These are phyloP conservation scores for Coniferiporia sulphurascens DNA, from an alignment of 1,284 basidiomycete genomes.

Conservation along the genomic window DNA sequence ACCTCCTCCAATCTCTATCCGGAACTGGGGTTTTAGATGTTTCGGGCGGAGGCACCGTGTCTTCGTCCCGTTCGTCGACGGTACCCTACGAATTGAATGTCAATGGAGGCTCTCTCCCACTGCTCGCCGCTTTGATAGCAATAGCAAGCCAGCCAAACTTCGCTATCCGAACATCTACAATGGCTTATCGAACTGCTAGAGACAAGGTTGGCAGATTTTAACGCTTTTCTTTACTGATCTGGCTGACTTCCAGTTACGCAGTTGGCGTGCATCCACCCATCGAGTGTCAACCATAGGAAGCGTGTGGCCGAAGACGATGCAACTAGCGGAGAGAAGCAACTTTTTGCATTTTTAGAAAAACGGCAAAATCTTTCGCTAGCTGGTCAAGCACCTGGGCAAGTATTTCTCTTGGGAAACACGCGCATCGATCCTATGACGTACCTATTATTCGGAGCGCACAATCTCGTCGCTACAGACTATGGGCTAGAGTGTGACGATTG, in stretches of 20 bases:
- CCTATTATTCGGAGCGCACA: conserved; percentile 88
- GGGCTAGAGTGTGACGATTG: conserved; percentile 88
- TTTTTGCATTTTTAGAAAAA: conserved; percentile 87
- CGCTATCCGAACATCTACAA: conserved; percentile 76
- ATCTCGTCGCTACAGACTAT: conserved; percentile 60
- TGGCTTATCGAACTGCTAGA: conserved; percentile 70
- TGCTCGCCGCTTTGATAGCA: conserved; percentile 85
- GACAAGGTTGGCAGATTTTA: conserved; percentile 69
- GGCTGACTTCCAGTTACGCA: conserved; percentile 29
- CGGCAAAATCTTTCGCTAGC: conserved; percentile 63
- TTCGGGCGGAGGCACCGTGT: conserved; percentile 54
- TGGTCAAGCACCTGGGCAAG: conserved; percentile 49
- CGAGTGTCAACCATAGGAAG: conserved; percentile 82
- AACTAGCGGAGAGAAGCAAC: conserved; percentile 60
- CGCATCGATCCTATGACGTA: conserved; percentile 88
- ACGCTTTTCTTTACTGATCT: conserved; percentile 3
- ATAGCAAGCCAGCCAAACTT: conserved; percentile 93
- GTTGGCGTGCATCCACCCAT: conserved; percentile 76
- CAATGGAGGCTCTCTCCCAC: conserved; percentile 72
- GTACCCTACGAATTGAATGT: conserved; percentile 70
- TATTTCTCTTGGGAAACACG: conserved; percentile 78
- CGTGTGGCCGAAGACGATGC: conserved; percentile 44
- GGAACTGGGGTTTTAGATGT: conserved; percentile 79
- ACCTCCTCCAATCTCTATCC: conserved; percentile 76
- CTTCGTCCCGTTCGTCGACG: conserved; percentile 24